phyloP scores from a whole-genome alignment of 164 flowering plant species.

The Macadamia tetraphylla region DNA sequence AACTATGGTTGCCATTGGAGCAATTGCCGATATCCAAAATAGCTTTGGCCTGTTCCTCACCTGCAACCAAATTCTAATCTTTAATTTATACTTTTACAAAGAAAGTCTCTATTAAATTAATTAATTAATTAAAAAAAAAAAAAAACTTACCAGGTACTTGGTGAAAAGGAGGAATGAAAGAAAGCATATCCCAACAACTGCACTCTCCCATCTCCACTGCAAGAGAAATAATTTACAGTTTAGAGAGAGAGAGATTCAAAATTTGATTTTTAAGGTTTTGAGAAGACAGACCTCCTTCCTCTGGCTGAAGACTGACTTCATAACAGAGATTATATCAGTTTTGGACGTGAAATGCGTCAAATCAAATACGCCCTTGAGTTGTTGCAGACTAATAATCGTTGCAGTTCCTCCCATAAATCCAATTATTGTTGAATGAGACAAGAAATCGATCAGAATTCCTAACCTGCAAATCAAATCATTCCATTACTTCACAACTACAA shows the following conservation, averaged over 20 bases:
- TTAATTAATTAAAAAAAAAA: too few species aligned
- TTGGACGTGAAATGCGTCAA: slow-evolving; percentile 52
- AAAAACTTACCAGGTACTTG: slow-evolving; percentile 43
- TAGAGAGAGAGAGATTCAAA: too few species aligned
- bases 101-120: too few species aligned
- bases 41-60: slow-evolving; percentile 48
- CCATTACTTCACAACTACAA: too few species aligned
- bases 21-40: slow-evolving; percentile 76
- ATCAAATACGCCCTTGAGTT: slow-evolving; percentile 76
- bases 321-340: slow-evolving; percentile 59
- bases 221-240: background rate
- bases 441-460: slow-evolving; percentile 79
- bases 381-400: slow-evolving; percentile 52
- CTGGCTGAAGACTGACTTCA: slow-evolving; percentile 36
- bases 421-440: slow-evolving; percentile 73
- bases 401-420: slow-evolving; percentile 96
- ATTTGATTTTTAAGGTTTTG: too few species aligned
- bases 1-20: slow-evolving; percentile 57
- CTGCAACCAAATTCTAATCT: slow-evolving; percentile 27
- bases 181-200: slow-evolving; percentile 49
- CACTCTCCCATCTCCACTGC: slow-evolving; percentile 78
- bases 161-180: slow-evolving; percentile 59
- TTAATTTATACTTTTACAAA: background rate
- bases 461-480: slow-evolving; percentile 31
- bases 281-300: slow-evolving; percentile 38